Evolutionary conservation across 2,329 filamentous ascomycete species (phyloP), one percentile per base, ranked within the genome.

Genomic region (Aspergillus phoenicis): DNA sequence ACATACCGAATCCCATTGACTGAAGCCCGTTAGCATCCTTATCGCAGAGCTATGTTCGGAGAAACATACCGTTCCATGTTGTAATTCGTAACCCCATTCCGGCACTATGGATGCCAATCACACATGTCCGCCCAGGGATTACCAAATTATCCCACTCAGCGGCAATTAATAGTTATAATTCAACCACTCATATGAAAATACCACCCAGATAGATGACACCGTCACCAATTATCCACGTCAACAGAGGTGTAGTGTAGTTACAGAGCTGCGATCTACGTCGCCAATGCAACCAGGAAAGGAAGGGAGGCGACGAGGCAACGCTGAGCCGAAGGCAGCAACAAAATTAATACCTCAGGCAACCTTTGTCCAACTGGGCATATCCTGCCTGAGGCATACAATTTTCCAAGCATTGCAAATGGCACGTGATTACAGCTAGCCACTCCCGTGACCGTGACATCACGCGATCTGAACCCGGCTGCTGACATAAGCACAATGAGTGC

Each of bases 1-100:
- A 61, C 72, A 57, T 66, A 89, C 89, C 89, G 85, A 73, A 94
- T 93, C 70, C 91, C 91, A 75, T 93, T 93, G 47, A 93, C 90
- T 93, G 64, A 17, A 36, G 62, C 22, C 59, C 22, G 52, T 70
- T 71, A 79, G 73, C 57, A 68, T 13, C 15, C 33, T 36, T 36
- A 36, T 36, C 4, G 33, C 5, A 36, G 33, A 11, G 11, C 11
- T 36, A 36, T 5, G 33, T 5, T 11, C 11, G 10, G 33, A 2
- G 4, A 47, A n/a, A 22, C 84, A 73, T 76, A 91, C 90, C 91
- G 78, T 94, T 94, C 91, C 91, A 94, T 13, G 90, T 91, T 3
- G 91, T 95, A 69, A 97, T 91, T 63, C 92, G 88, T 65, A 96
- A 81, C 15, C 83, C 84, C 90, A 93, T 93, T 20, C 70, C 83